Conservation (phyloP, 805 yeast genomes). For the Candida jianshihensis region DNA sequence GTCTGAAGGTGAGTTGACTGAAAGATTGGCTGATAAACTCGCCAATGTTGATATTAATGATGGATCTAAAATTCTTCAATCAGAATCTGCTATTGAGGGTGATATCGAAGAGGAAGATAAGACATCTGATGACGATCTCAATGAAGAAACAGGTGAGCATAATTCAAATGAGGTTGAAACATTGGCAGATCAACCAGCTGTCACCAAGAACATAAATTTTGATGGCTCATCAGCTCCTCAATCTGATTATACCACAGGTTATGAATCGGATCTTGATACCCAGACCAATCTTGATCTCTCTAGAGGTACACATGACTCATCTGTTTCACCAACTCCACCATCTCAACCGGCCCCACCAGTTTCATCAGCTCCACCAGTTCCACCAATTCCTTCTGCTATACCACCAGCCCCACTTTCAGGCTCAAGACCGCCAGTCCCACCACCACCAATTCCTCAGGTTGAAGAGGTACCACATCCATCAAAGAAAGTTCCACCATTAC, state of each 20-base stretch:
- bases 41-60: constrained; percentile 10
- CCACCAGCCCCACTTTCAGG: constrained; percentile 19
- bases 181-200: constrained; percentile 6
- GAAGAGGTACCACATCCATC: constrained; percentile 20
- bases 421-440: not conserved
- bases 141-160: constrained; percentile 16
- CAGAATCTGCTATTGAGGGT: constrained; percentile 24
- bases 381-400: constrained; percentile 14
- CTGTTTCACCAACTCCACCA: not conserved
- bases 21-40: constrained; percentile 11
- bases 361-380: constrained; percentile 13
- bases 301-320: not conserved
- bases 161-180: constrained; percentile 12
- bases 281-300: constrained; percentile 6
- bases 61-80: constrained; percentile 4
- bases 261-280: constrained; percentile 63
- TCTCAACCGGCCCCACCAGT: too few relatives aligned
- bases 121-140: constrained; percentile 20
- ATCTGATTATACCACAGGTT: constrained; percentile 44
- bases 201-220: not conserved
- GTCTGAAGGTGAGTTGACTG: constrained; percentile 6
- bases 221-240: constrained; percentile 5
- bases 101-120: constrained; percentile 25
- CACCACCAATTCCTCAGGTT: constrained; percentile 4
- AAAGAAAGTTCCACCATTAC: constrained; percentile 18